Evolutionary conservation across 2,329 filamentous ascomycete genomes (phyloP).

Genomic region (Venturia carpophila): DNA sequence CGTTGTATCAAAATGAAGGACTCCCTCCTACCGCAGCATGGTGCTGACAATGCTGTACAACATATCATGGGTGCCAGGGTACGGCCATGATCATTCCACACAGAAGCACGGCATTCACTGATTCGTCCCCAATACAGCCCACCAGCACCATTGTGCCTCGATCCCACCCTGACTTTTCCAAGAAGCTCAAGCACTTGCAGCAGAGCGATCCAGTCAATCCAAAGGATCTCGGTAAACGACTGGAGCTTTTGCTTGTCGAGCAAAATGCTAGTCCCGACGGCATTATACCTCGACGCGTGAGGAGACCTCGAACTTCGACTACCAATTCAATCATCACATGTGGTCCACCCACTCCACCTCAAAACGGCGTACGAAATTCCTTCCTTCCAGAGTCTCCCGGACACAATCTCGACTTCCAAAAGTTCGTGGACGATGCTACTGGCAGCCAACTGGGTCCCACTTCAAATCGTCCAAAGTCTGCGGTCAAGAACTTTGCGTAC

Average conservation of each 20-base stretch:
- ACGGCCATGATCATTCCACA: not conserved
- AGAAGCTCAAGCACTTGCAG: conserved; percentile 12
- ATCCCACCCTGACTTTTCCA: conserved; percentile 14
- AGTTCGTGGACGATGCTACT: conserved; percentile 2
- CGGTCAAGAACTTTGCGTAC: conserved; percentile 1
- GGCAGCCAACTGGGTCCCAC: not conserved
- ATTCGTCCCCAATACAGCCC: not conserved
- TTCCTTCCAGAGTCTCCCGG: not conserved
- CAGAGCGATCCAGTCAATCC: conserved; percentile 16
- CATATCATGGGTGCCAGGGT: not conserved
- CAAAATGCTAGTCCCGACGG: not conserved
- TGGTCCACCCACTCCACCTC: conserved; percentile 5
- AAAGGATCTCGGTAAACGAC: not conserved
- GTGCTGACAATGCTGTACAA: not conserved
- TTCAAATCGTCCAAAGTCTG: not conserved
- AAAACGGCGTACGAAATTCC: not conserved
- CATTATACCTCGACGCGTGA: conserved; percentile 6
- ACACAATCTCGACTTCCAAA: not conserved
- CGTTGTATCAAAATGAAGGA: not conserved
- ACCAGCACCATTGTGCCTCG: not conserved
- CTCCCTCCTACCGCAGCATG: not conserved
- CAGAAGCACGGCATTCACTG: not conserved
- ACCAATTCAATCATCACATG: not conserved
- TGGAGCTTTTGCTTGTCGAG: conserved; percentile 4
- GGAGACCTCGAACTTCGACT: conserved; percentile 1